phyloP scores from a whole-genome alignment of 2,329 filamentous ascomycete species.

The Clarireedia monteithiana region DNA sequence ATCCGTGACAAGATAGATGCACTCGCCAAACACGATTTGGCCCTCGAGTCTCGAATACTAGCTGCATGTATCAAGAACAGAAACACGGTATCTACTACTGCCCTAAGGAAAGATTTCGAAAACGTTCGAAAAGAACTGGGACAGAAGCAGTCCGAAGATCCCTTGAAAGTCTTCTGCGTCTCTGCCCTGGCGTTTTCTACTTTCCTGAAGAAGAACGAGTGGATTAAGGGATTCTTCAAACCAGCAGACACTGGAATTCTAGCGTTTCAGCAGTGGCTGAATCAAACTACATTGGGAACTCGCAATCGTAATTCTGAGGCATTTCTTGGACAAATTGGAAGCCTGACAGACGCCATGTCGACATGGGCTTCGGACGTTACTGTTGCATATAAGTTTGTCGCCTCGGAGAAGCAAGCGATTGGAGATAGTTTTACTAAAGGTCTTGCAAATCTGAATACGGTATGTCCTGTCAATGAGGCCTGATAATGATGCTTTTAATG shows the following conservation, averaged over 20 bases:
- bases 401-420: not conserved
- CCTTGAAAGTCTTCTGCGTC: slow-evolving; percentile 13
- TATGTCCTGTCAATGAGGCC: not conserved
- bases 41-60: not conserved
- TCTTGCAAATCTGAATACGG: slow-evolving; percentile 1
- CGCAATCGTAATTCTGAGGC: slow-evolving; percentile 6
- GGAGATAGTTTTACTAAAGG: not conserved
- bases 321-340: slow-evolving; percentile 13
- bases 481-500: too few species aligned
- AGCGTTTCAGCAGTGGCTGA: slow-evolving; percentile 11
- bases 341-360: slow-evolving; percentile 1
- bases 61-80: slow-evolving; percentile 12
- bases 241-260: slow-evolving; percentile 11
- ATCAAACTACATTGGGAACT: slow-evolving; percentile 9
- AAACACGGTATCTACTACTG: not conserved
- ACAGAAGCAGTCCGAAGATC: not conserved
- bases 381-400: slow-evolving; percentile 10
- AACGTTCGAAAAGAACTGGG: slow-evolving; percentile 7
- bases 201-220: not conserved
- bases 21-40: not conserved
- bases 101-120: slow-evolving; percentile 10
- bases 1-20: too few species aligned
- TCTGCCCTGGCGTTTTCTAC: slow-evolving; percentile 7
- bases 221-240: slow-evolving; percentile 9
- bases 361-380: slow-evolving; percentile 11